These are phyloP conservation scores for Theobroma grandiflorum DNA, from an alignment of 441 rosid species.

Conservation along the genomic window DNA sequence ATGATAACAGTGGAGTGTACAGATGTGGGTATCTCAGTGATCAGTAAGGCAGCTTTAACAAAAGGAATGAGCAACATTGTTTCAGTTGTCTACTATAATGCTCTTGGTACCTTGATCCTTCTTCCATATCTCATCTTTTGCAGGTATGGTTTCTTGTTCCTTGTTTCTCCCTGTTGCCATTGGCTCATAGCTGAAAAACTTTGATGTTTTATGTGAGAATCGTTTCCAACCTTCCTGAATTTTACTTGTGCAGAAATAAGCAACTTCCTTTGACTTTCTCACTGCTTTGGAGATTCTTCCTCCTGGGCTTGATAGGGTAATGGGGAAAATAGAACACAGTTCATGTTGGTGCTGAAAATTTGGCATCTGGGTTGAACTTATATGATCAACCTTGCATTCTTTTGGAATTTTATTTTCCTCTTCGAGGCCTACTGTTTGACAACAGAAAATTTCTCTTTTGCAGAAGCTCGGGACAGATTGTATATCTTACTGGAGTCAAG, in stretches of 20 bases:
- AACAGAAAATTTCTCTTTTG: conserved; percentile 4
- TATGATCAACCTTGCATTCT: background rate
- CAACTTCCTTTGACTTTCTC: conserved; percentile 39
- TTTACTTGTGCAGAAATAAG: conserved; percentile 40
- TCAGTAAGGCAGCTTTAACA: conserved; percentile 53
- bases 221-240: background rate
- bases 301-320: conserved; percentile 50
- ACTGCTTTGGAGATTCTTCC: conserved; percentile 47
- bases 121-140: conserved; percentile 46
- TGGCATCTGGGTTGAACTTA: background rate
- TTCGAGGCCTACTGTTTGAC: background rate
- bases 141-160: conserved; percentile 33
- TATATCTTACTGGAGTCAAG: conserved; percentile 39
- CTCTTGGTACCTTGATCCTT: conserved; percentile 48
- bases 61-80: conserved; percentile 56
- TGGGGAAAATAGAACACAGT: background rate
- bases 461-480: conserved; percentile 55
- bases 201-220: background rate
- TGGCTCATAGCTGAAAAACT: background rate
- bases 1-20: conserved; percentile 59
- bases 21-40: conserved; percentile 44
- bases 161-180: background rate
- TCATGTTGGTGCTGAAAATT: background rate
- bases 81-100: conserved; percentile 50
- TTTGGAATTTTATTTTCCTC: background rate